These are phyloP conservation scores for Paecilomyces sp. DNA, from an alignment of 2,329 filamentous ascomycete species.

Conservation along the genomic window DNA sequence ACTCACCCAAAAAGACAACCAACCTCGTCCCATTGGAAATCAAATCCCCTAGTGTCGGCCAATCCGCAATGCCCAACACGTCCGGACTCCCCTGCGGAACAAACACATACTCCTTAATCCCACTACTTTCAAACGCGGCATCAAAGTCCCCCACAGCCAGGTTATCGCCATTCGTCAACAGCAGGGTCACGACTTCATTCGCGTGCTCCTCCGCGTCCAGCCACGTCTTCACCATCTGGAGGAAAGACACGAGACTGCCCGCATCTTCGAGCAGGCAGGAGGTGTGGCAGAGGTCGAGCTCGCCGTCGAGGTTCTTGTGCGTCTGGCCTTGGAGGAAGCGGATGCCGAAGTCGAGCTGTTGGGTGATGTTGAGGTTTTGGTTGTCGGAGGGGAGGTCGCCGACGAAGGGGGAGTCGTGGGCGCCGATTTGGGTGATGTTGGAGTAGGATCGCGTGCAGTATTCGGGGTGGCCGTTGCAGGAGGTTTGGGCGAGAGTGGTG, in stretches of 20 bases:
- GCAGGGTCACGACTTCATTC: slow-evolving; percentile 56
- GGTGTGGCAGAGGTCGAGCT: slow-evolving; percentile 58
- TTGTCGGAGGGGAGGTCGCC: slow-evolving; percentile 50
- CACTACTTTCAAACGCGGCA: slow-evolving; percentile 23
- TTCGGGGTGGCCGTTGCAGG: slow-evolving; percentile 53
- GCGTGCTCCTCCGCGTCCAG: slow-evolving; percentile 44
- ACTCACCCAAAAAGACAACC: slow-evolving; percentile 36
- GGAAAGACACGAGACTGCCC: slow-evolving; percentile 49
- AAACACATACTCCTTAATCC: slow-evolving; percentile 28
- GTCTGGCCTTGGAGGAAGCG: slow-evolving; percentile 60
- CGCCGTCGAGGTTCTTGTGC: slow-evolving; percentile 44
- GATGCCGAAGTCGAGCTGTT: slow-evolving; percentile 55
- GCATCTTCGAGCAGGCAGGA: slow-evolving; percentile 53
- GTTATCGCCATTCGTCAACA: slow-evolving; percentile 56
- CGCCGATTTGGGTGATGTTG: slow-evolving; percentile 54
- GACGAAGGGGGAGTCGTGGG: slow-evolving; percentile 61
- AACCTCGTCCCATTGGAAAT: slow-evolving; percentile 35
- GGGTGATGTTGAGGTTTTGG: slow-evolving; percentile 52
- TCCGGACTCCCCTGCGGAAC: slow-evolving; percentile 24
- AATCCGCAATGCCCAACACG: slow-evolving; percentile 25
- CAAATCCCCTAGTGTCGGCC: slow-evolving; percentile 37
- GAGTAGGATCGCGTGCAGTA: slow-evolving; percentile 54
- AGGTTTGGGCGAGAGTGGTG: background rate
- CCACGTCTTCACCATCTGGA: slow-evolving; percentile 54
- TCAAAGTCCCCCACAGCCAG: slow-evolving; percentile 25